Evolutionary conservation across 2,329 filamentous ascomycete genomes (phyloP).

Genomic region (Sarocladium brachiariae): DNA sequence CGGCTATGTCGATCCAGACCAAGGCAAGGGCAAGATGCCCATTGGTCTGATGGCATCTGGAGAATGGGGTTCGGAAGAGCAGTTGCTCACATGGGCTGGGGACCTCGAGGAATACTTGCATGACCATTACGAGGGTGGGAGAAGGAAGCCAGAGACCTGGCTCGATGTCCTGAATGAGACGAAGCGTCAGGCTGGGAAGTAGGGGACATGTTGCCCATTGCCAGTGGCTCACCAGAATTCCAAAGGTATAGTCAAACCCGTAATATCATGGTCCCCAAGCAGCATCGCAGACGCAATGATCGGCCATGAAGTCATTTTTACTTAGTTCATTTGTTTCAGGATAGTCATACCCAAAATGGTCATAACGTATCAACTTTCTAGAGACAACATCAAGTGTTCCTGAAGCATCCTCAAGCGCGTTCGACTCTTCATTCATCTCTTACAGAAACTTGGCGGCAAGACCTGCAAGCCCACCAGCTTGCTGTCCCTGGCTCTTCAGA

Average conservation of each 20-base stretch:
- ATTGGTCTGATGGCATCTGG: constrained; percentile 57
- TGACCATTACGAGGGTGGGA: constrained; percentile 38
- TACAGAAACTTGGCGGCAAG: constrained; percentile 42
- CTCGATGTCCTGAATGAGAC: constrained; percentile 42
- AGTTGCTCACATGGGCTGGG: constrained; percentile 51
- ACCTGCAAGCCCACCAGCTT: constrained; percentile 33
- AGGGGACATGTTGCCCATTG: too few relatives aligned
- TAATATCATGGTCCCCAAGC: too few relatives aligned
- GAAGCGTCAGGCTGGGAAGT: neutral
- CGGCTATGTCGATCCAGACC: constrained; percentile 57
- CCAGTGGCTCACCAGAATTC: too few relatives aligned
- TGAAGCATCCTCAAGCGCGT: neutral
- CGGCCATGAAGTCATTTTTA: too few relatives aligned
- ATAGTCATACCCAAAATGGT: too few relatives aligned
- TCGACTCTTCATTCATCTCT: constrained; percentile 5
- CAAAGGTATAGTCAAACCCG: too few relatives aligned
- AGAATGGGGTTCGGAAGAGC: constrained; percentile 62
- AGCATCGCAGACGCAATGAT: too few relatives aligned
- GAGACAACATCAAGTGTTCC: too few relatives aligned
- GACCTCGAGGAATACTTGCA: constrained; percentile 52
- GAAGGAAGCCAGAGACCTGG: constrained; percentile 48
- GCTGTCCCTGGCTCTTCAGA: constrained; percentile 63
- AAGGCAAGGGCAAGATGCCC: constrained; percentile 52
- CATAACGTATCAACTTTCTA: too few relatives aligned
- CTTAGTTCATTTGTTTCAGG: too few relatives aligned